Evolutionary conservation across 371 early-diverging fungal genomes (phyloP), one percentile per base, ranked within the genome.

Genomic region (Nematocida ironsii): DNA sequence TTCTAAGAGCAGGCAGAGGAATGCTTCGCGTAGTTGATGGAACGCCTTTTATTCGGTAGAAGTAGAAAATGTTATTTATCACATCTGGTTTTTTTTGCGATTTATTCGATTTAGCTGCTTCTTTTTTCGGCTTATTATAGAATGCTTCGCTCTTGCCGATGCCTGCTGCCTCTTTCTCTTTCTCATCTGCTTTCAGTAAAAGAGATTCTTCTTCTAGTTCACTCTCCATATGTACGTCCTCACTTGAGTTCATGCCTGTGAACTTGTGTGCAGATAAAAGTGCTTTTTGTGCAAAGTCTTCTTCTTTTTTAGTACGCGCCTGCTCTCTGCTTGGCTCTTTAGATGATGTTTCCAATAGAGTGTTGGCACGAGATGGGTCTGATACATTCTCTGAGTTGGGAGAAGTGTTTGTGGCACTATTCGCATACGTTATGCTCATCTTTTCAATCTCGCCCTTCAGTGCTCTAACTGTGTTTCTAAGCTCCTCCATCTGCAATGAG

Each of bases 1-100:
- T 64, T 64, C 64, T 64, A 11, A 64, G 23, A 23, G 11, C 42
- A 11, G n/a, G 16, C 11, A 27, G 64, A 16, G 33, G 33, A 6
- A 45, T 44, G 7, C 16, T 64, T 45, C 16, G 27, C 5, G 23
- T 23, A 23, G 20, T 25, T 60, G 7, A 33, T 42, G 64, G 64
- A 13, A 64, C 42, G 42, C 64, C 64, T 45, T 64, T 64, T 64
- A 64, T 64, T 45, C 64, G 7, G 64, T 45, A 64, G 45, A 64
- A 64, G 13, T 44, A 16, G 27, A 64, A 64, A 50, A 50, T 50
- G 52, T 50, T 9, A 9, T 50, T 50, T 50, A 18, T 1, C 13
- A 18, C 52, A 0, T 9, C 13, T 13, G 18, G 52, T 13, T 18
- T 18, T 18, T 33, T 64, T 45, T 42, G 6, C 13, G 42, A 11